Conservation (phyloP, 495 filamentous ascomycete species). For the Evansstolkia leycettana region DNA sequence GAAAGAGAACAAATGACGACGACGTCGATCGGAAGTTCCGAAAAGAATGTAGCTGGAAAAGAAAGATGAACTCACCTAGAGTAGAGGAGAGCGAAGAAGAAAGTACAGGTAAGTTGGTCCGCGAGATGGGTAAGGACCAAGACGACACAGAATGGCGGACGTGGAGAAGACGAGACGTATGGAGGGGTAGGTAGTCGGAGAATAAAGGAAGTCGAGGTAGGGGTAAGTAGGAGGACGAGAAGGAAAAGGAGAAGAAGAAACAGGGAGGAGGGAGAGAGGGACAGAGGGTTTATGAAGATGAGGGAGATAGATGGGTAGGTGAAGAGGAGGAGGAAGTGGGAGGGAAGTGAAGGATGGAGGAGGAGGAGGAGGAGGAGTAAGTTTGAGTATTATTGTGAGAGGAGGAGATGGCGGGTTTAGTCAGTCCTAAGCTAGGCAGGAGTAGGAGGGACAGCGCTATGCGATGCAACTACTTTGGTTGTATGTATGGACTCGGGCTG, state of each 20-base stretch:
- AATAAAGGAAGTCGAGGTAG: constrained; percentile 4
- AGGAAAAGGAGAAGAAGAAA: constrained; percentile 8
- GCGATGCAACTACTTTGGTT: no score
- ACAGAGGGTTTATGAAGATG: constrained; percentile 14
- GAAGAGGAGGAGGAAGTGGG: constrained; percentile 10
- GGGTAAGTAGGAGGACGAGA: constrained; percentile 7
- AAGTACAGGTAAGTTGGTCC: constrained; percentile 8
- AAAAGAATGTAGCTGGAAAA: no score
- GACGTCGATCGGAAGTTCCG: no score
- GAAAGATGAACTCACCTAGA: constrained; percentile 15
- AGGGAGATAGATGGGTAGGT: constrained; percentile 8
- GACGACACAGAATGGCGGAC: constrained; percentile 5
- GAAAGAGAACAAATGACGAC: no score
- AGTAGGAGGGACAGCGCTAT: no score
- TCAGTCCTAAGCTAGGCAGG: no score
- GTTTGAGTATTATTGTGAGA: not conserved
- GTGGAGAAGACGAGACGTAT: constrained; percentile 6
- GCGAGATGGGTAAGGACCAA: constrained; percentile 4
- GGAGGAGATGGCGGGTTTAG: no score
- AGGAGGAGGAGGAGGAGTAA: constrained; percentile 10
- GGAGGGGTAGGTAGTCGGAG: constrained; percentile 10
- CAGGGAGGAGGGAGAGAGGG: constrained; percentile 7
- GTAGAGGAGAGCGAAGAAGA: constrained; percentile 7
- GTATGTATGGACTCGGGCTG: no score
- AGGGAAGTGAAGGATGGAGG: constrained; percentile 12